A percentile compares a stretch with the other conserved stretches of the same genome.
Evolutionary conservation across 1,139 yeast species (phyloP).

Genomic region (Diutina mesorugosa): DNA sequence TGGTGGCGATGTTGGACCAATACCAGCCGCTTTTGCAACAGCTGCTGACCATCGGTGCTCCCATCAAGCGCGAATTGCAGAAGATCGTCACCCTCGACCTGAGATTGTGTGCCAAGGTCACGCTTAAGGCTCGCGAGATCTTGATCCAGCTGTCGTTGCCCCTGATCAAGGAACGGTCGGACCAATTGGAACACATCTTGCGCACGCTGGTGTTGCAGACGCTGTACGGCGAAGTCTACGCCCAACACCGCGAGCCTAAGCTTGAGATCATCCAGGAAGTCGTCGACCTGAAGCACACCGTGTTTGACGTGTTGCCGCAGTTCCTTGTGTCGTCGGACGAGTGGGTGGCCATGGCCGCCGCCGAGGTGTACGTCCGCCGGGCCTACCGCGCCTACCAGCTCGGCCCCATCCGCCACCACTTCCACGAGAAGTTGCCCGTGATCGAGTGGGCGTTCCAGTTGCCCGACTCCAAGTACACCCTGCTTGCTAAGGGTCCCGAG

Average conservation of each 20-base stretch:
- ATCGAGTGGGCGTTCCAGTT: slow-evolving; percentile 87
- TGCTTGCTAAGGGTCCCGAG: background rate
- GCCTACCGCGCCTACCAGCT: slow-evolving; percentile 94
- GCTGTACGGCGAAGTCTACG: slow-evolving; percentile 70
- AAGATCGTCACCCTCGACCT: slow-evolving; percentile 78
- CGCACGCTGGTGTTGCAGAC: slow-evolving; percentile 85
- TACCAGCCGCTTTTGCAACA: slow-evolving; percentile 68
- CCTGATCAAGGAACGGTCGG: slow-evolving; percentile 89
- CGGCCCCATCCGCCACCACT: slow-evolving; percentile 56
- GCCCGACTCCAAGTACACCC: slow-evolving; percentile 21
- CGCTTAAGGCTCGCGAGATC: slow-evolving; percentile 93
- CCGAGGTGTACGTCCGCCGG: slow-evolving; percentile 91
- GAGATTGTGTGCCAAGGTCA: slow-evolving; percentile 84
- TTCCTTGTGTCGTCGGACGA: slow-evolving; percentile 76
- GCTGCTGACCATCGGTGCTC: slow-evolving; percentile 54
- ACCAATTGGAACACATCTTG: slow-evolving; percentile 91
- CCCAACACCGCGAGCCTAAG: slow-evolving; percentile 74
- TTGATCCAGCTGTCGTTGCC: slow-evolving; percentile 95
- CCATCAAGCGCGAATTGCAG: slow-evolving; percentile 61
- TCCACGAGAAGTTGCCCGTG: slow-evolving; percentile 47
- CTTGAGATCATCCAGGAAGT: slow-evolving; percentile 74
- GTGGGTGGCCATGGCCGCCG: slow-evolving; percentile 89
- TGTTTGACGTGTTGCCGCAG: slow-evolving; percentile 88
- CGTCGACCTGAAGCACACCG: slow-evolving; percentile 91
- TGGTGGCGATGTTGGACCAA: slow-evolving; percentile 70